phyloP scores from a whole-genome alignment of 2,329 filamentous ascomycete species.

The Alternaria ventricosa region DNA sequence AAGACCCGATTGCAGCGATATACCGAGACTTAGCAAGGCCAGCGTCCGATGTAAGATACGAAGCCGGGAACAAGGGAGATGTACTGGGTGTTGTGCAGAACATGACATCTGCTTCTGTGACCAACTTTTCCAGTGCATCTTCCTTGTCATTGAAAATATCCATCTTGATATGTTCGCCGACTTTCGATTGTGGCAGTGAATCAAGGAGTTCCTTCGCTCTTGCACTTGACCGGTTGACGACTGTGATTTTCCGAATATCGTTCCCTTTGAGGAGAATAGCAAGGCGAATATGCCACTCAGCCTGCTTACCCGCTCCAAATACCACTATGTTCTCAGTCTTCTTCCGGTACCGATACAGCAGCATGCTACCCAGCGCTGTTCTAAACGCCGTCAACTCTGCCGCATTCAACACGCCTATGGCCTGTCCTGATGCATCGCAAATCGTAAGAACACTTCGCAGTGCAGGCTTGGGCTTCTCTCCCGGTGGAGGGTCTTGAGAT shows the following conservation, averaged over 20 bases:
- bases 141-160: background rate
- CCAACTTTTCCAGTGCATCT: background rate
- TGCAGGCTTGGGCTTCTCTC: slow-evolving; percentile 26
- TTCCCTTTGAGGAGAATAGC: slow-evolving; percentile 47
- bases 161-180: background rate
- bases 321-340: slow-evolving; percentile 49
- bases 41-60: slow-evolving; percentile 34
- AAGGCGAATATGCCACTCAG: slow-evolving; percentile 58
- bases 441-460: slow-evolving; percentile 74
- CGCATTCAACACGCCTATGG: slow-evolving; percentile 74
- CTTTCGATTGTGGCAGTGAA: slow-evolving; percentile 4
- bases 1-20: slow-evolving; percentile 39
- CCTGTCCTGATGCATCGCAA: slow-evolving; percentile 55
- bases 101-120: slow-evolving; percentile 49
- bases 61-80: slow-evolving; percentile 51
- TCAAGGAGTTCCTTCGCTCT: slow-evolving; percentile 17
- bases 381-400: slow-evolving; percentile 80
- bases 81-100: slow-evolving; percentile 59
- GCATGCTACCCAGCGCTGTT: slow-evolving; percentile 74
- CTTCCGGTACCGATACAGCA: slow-evolving; percentile 52
- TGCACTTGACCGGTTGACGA: slow-evolving; percentile 30
- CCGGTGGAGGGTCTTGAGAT: slow-evolving; percentile 11
- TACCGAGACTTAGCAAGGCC: slow-evolving; percentile 21
- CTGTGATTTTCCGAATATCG: slow-evolving; percentile 39
- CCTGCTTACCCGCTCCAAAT: slow-evolving; percentile 59